Base-by-base conservation (phyloP, 2,329 filamentous ascomycete species). In the Parastagonospora avenae region DNA sequence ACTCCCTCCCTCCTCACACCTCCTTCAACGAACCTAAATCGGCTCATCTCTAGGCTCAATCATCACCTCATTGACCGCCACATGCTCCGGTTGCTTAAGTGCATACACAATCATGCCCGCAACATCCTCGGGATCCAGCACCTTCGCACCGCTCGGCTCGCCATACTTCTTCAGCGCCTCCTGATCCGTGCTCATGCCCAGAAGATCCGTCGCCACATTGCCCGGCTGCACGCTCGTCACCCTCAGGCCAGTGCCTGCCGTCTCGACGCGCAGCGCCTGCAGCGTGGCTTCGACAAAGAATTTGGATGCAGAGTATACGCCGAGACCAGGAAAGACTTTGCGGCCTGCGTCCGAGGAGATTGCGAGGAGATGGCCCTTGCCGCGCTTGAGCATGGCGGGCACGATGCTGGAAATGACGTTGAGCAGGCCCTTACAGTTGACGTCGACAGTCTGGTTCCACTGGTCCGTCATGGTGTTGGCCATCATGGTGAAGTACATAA, bases 401-500 rank as follows among this genome's bases (percentile, higher is more conserved):
- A 93, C 83, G 0, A 83, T 85, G 1, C 87, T 81, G 0, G 88
- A 83, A 2, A 93, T 79, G 59, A 85, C 87, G 78, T 93, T 82
- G 46, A 92, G 77, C 1, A 93, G 80, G 32, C 90, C 90, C 75
- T 92, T 92, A 84, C 90, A 92, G 77, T 93, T 93, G 60, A 93
- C 88, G 63, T 92, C 90, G 36, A 93, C 89, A 0, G 89, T 92
- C 50, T 84, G 87, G 57, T 92, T 86, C 90, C 90, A 93, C 63
- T 93, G 86, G 4, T 90, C 87, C 0, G 79, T 83, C 57, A 88
- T 82, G 12, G 78, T 82, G 68, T 92, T 92, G 49, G 86, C 84
- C 90, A 93, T 92, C 85, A 92, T 86, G 47, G 90, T 92, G 75
- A 86, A 93, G 77, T 93, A 93, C 90, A 93, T 93, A 68, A 93